Evolutionary conservation across 73 alveolate genomes (phyloP), one percentile per base, ranked within the genome.

Genomic region (Uronychia binucleata): DNA sequence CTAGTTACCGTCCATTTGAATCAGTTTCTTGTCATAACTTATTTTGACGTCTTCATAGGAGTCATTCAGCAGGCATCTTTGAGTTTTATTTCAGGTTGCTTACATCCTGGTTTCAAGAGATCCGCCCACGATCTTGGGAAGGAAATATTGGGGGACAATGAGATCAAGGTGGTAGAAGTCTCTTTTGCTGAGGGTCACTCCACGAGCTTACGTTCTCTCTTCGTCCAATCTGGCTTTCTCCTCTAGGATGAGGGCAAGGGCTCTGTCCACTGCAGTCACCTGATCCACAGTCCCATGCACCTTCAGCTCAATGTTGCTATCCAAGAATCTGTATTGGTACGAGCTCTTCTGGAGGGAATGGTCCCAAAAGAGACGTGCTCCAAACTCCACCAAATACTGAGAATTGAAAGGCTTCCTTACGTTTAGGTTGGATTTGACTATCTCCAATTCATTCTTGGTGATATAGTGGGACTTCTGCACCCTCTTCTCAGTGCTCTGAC

Each of bases 331-430:
- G 34, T 28, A 58, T 19, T 59, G 74, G 13, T 60, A 25, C 19
- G 67, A 34, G 26, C 30, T 29, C 58, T 30, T 34, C 32, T 28
- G 31, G 57, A 34, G 32, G 27, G 75, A 34, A 67, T 82, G 89
- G 33, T 82, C 89, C 89, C 89, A 82, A 29, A 74, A 74, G 0
- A 82, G 77, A 19, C 57, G 32, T 27, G 89, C 89, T 33, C 89
- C 89, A 34, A 82, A 75, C 58, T 75, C 67, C 5, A 19, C 67
- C n/a, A 46, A 19, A 19, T 46, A 46, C 67, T 46, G 19, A 11
- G 19, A 46, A 19, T 19, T 46, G 5, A 11, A 11, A 46, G n/a
- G n/a, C 19, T 46, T 46, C 19, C 67, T 46, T 46, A 46, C 67
- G n/a, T 11, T 19, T 46, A 46, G 67, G 67, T 46, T 46, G 5